Evolutionary conservation across 2,329 filamentous ascomycete genomes (phyloP).

Genomic region (Zymoseptoria pseudotritici): DNA sequence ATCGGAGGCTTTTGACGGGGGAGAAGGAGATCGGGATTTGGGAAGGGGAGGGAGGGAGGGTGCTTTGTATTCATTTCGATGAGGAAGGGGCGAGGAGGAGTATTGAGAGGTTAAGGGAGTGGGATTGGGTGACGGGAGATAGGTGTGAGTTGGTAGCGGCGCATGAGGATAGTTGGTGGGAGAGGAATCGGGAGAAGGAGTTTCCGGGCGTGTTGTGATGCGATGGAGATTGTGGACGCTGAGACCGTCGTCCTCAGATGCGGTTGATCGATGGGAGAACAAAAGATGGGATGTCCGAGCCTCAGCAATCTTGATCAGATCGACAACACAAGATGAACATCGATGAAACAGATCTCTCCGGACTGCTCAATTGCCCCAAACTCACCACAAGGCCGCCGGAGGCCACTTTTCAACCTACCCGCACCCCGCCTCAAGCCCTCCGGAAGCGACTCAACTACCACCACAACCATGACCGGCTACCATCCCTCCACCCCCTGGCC

Average conservation of each 20-base stretch:
- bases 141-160: constrained; percentile 46
- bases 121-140: constrained; percentile 26
- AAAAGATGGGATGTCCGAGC: no score
- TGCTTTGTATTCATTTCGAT: constrained; percentile 46
- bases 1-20: constrained; percentile 43
- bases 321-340: no score
- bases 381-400: no score
- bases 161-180: constrained; percentile 45
- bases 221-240: no score
- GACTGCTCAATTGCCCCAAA: no score
- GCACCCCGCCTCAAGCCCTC: no score
- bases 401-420: no score
- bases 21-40: constrained; percentile 48
- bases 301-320: no score
- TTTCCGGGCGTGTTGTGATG: constrained; percentile 32
- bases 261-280: no score
- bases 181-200: constrained; percentile 17
- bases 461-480: background rate
- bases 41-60: constrained; percentile 38
- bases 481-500: background rate
- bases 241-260: no score
- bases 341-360: no score
- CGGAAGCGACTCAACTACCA: no score
- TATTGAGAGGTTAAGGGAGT: constrained; percentile 35
- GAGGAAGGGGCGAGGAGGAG: constrained; percentile 38